These are phyloP conservation scores for Amaranthus tricolor DNA, from an alignment of 179 eudicot species.

Conservation along the genomic window DNA sequence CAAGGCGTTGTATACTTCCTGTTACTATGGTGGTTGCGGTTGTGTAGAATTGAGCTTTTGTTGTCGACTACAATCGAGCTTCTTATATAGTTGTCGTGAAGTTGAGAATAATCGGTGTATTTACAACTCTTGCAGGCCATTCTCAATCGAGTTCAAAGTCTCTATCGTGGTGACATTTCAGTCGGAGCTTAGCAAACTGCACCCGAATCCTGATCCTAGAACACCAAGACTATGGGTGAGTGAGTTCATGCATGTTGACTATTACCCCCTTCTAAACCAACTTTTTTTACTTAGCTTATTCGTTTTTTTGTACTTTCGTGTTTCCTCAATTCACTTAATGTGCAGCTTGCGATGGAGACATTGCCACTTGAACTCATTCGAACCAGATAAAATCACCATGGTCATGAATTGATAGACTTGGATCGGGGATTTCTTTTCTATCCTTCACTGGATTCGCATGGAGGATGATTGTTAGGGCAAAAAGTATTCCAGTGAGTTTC, in stretches of 20 bases:
- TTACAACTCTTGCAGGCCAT: constrained; percentile 48
- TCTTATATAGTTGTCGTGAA: background rate
- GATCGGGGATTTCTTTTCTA: no score
- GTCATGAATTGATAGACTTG: background rate
- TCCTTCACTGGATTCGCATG: no score
- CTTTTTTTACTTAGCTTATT: constrained; percentile 5
- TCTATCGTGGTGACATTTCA: constrained; percentile 54
- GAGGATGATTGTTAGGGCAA: no score
- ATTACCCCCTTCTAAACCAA: background rate
- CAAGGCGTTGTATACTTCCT: no score
- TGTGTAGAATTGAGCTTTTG: no score
- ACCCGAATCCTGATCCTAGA: constrained; percentile 55
- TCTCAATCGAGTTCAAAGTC: constrained; percentile 72
- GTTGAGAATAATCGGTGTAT: background rate
- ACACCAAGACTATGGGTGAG: constrained; percentile 71
- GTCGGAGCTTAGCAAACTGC: constrained; percentile 52
- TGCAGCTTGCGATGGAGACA: constrained; percentile 65
- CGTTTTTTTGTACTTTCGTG: background rate
- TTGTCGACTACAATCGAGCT: background rate
- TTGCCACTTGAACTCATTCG: constrained; percentile 64
- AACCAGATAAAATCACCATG: constrained; percentile 24
- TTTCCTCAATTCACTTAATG: background rate
- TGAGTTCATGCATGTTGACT: background rate
- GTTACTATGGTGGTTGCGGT: no score
- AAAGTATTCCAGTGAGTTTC: no score